These are phyloP conservation scores for Ustilago sp. DNA, from an alignment of 1,284 basidiomycete genomes.

Conservation along the genomic window DNA sequence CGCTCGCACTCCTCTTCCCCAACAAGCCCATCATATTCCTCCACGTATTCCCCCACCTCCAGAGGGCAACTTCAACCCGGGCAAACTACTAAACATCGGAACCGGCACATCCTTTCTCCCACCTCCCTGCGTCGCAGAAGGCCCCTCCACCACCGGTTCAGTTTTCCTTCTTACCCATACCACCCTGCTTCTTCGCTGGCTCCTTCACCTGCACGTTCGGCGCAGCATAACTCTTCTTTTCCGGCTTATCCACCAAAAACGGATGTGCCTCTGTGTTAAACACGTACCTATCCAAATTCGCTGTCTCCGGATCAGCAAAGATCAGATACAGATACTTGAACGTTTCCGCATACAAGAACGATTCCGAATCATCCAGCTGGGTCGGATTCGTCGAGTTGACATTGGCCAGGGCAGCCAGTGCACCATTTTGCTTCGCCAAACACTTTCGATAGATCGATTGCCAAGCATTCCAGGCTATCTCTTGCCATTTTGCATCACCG, in stretches of 20 bases:
- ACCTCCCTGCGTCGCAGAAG: not conserved
- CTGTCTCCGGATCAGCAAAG: constrained; percentile 54
- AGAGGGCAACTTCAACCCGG: constrained; percentile 21
- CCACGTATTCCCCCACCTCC: constrained; percentile 27
- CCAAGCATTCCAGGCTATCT: constrained; percentile 89
- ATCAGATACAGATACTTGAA: constrained; percentile 65
- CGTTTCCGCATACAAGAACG: constrained; percentile 61
- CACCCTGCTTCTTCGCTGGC: constrained; percentile 8
- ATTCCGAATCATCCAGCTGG: constrained; percentile 56
- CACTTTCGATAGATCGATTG: constrained; percentile 86
- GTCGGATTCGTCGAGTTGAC: constrained; percentile 43
- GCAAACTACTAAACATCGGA: constrained; percentile 23
- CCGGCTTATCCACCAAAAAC: constrained; percentile 54
- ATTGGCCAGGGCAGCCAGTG: constrained; percentile 44
- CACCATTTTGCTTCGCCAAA: constrained; percentile 71
- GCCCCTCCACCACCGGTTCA: constrained; percentile 3
- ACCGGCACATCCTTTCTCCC: constrained; percentile 22
- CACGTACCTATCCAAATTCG: constrained; percentile 57
- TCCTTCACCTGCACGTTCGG: constrained; percentile 6
- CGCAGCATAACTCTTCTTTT: constrained; percentile 23
- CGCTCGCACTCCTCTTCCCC: constrained; percentile 1
- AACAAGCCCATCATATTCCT: constrained; percentile 16
- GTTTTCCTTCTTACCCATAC: not conserved
- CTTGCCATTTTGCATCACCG: constrained; percentile 73
- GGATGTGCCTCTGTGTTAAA: constrained; percentile 66